A percentile compares a stretch with the other conserved stretches of the same genome.
Conservation (phyloP, 106 monocot genomes). For the Dioscorea zingiberensis region DNA sequence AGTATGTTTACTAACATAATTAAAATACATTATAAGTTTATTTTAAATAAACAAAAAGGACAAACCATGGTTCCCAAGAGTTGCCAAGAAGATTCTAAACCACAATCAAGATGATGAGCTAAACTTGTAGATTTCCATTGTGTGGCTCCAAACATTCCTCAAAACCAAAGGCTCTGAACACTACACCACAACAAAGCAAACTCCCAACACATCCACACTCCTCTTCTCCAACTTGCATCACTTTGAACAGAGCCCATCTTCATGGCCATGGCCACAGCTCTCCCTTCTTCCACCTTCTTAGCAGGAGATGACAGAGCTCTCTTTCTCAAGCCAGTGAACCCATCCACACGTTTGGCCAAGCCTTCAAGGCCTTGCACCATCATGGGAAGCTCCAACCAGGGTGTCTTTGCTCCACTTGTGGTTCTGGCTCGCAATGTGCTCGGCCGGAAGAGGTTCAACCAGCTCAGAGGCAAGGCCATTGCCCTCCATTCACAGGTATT, state of each 20-base stretch:
- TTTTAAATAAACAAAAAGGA: no score
- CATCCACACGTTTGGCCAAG: conserved; percentile 8
- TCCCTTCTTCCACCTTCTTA: conserved; percentile 14
- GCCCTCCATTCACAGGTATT: conserved; percentile 88
- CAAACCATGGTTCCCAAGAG: no score
- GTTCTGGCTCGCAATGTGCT: conserved; percentile 59
- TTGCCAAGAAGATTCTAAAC: neutral
- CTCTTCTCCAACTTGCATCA: neutral
- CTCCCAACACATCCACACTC: neutral
- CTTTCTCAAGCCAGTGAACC: conserved; percentile 12
- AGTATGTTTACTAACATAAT: no score
- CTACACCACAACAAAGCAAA: neutral
- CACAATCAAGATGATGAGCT: conserved; percentile 7
- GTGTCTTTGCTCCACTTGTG: conserved; percentile 75
- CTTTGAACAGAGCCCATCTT: neutral
- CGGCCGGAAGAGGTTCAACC: conserved; percentile 83
- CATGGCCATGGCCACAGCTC: neutral
- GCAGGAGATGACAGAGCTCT: conserved; percentile 10
- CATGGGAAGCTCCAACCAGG: conserved; percentile 85
- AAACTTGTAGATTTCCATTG: conserved; percentile 4
- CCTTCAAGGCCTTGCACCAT: conserved; percentile 28
- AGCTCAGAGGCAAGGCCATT: conserved; percentile 89
- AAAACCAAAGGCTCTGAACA: conserved; percentile 7
- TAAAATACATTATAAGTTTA: no score
- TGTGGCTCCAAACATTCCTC: conserved; percentile 8